Conservation (phyloP, 768 basidiomycete species). For the Coprinopsis marcescibilis region DNA sequence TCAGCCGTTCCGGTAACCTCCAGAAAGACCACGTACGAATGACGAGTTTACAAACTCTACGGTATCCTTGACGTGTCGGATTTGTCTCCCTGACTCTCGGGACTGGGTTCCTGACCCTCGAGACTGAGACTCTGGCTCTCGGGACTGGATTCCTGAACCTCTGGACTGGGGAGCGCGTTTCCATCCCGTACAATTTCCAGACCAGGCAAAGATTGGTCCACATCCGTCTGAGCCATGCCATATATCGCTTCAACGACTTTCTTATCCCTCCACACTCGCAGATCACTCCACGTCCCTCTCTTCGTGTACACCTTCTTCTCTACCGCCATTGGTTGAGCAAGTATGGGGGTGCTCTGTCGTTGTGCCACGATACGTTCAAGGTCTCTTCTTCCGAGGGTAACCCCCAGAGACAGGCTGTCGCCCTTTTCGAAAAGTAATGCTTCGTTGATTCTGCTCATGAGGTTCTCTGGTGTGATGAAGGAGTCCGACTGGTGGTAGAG, state of each 20-base stretch:
- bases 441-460: conserved; percentile 57
- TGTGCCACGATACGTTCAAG: conserved; percentile 16
- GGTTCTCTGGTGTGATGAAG: conserved; percentile 68
- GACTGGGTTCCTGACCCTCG: too few relatives aligned
- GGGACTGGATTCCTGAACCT: too few relatives aligned
- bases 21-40: too few relatives aligned
- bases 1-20: too few relatives aligned
- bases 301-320: neutral
- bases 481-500: conserved; percentile 72
- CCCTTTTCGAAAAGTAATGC: conserved; percentile 39
- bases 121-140: too few relatives aligned
- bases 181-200: conserved; percentile 44
- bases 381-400: conserved; percentile 14
- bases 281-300: conserved; percentile 23
- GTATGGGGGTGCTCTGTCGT: conserved; percentile 29
- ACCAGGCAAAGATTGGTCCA: conserved; percentile 31
- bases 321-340: conserved; percentile 11
- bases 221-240: conserved; percentile 35
- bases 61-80: too few relatives aligned
- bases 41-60: too few relatives aligned
- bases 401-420: conserved; percentile 7
- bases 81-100: too few relatives aligned
- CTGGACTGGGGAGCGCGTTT: too few relatives aligned
- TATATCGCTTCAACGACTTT: conserved; percentile 49
- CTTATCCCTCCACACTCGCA: conserved; percentile 27